These are phyloP conservation scores for Aspergillus amoenus DNA, from an alignment of 2,329 filamentous ascomycete species.

Conservation along the genomic window DNA sequence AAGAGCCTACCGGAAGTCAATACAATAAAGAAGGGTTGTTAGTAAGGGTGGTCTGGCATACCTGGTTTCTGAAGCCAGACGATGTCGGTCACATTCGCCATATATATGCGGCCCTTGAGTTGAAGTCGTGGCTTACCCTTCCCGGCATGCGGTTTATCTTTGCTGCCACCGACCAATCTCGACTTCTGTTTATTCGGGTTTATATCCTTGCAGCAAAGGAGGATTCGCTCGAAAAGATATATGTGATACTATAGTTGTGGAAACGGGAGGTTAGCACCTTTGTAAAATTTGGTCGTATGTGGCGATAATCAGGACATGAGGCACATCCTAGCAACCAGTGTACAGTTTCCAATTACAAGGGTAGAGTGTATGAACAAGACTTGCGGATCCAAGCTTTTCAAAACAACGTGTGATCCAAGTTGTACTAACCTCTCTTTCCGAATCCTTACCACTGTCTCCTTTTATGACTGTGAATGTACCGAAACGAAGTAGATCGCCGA, in stretches of 20 bases:
- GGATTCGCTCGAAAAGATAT: conserved; percentile 92
- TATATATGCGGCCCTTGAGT: conserved; percentile 95
- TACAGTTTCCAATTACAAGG: background rate
- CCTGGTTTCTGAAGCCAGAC: conserved; percentile 83
- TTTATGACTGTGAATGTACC: conserved; percentile 92
- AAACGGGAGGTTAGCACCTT: conserved; percentile 16
- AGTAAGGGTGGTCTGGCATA: conserved; percentile 46
- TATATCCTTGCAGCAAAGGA: conserved; percentile 95
- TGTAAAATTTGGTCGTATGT: background rate
- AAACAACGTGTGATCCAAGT: conserved; percentile 4
- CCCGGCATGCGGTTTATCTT: conserved; percentile 69
- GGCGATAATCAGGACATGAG: background rate
- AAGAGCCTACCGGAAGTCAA: conserved; percentile 63
- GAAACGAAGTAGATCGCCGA: conserved; percentile 83
- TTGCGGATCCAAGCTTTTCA: background rate
- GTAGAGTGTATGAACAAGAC: background rate
- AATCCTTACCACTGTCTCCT: conserved; percentile 70
- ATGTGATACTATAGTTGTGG: conserved; percentile 76
- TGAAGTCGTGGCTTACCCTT: conserved; percentile 77
- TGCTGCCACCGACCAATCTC: conserved; percentile 60
- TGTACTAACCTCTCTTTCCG: conserved; percentile 77
- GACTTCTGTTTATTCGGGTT: conserved; percentile 78
- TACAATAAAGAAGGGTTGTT: background rate
- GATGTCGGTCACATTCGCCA: conserved; percentile 98
- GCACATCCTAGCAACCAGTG: too few relatives aligned